Base-by-base conservation (phyloP, 2,329 filamentous ascomycete genomes). In the Hypocreales sp. region DNA sequence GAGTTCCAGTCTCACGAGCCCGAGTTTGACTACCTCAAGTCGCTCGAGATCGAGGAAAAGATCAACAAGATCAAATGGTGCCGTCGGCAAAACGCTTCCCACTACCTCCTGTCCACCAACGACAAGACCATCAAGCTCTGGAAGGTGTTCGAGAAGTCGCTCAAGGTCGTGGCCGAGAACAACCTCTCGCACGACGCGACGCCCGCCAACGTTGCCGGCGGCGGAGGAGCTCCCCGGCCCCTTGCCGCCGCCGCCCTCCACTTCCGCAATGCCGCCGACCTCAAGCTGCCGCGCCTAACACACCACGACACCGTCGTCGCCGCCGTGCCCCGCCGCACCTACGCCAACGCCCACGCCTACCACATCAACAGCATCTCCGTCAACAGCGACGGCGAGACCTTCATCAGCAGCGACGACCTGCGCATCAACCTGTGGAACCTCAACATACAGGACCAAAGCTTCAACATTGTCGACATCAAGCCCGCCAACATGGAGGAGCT, bases 11-110 rank as follows among this genome's bases (percentile, higher is more conserved):
- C 90, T 44, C 90, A 98, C 61, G 90, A 98, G 53, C 90, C 90
- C 37, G 90, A 98, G 58, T 98, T 98, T 56, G 90, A 98, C 57
- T 98, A 98, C 55, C 72, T 98, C 40, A 98, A 98, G 60, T 98
- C 90, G 19, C 70, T 98, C 43, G 90, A 98, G 59, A 98, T 98
- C 49, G 90, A 98, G 67, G 90, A 98, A 60, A 98, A 98, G 64
- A 98, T 98, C 69, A 98, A 98, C 70, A 98, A 98, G 67, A 98
- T 98, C 62, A 98, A 95, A 58, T 98, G 90, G 90, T 98, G 90
- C 56, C 77, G 80, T 50, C 78, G 90, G 58, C 87, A 95, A 59
- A 98, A 98, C 65, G 81, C 87, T 35, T 95, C 90, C 30, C 90
- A 98, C 61, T 98, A 93, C 56, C 73, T 98, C 28, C 72, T 98